These are phyloP conservation scores for Cutaneotrichosporon sp. DNA, from an alignment of 1,284 basidiomycete species.

Conservation along the genomic window DNA sequence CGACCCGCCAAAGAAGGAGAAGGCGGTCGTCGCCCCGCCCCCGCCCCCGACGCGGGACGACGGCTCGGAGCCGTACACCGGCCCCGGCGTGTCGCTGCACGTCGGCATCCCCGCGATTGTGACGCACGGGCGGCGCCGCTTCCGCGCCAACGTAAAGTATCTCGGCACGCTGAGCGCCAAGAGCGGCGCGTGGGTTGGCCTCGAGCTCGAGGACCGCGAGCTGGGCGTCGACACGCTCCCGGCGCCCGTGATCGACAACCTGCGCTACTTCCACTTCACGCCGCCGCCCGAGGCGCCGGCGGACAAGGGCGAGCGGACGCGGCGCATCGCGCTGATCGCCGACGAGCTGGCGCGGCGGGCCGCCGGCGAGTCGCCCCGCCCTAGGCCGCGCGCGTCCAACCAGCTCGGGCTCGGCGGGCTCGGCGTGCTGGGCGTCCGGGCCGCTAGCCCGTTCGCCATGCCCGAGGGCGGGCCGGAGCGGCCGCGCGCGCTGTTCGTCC, in stretches of 20 bases:
- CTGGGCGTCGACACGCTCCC: conserved; percentile 35
- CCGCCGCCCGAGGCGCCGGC: conserved; percentile 9
- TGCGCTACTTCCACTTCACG: conserved; percentile 43
- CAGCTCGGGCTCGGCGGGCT: conserved; percentile 4
- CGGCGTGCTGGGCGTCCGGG: background rate
- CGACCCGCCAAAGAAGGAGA: conserved; percentile 36
- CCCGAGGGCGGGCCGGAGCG: conserved; percentile 24
- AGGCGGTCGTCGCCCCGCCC: conserved; percentile 19
- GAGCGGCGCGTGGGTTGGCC: conserved; percentile 84
- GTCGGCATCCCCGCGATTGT: conserved; percentile 92
- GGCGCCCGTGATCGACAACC: conserved; percentile 29
- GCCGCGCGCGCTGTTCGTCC: conserved; percentile 42
- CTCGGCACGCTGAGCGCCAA: conserved; percentile 78
- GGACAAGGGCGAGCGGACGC: conserved; percentile 20
- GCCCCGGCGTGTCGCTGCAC: conserved; percentile 68
- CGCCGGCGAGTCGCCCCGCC: background rate
- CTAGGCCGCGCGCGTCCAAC: background rate
- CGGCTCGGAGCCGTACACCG: conserved; percentile 24
- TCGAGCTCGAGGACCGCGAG: conserved; percentile 75
- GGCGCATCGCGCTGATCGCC: conserved; percentile 31
- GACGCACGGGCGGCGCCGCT: conserved; percentile 73
- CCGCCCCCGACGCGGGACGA: conserved; percentile 21
- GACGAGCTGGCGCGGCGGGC: conserved; percentile 17
- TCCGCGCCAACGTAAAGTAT: conserved; percentile 82
- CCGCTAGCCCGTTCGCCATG: conserved; percentile 22